Percentiles rank a stretch among this genome's conserved stretches.
phyloP scores from a whole-genome alignment of 768 basidiomycete species.

The Aureoboletus auriporus region DNA sequence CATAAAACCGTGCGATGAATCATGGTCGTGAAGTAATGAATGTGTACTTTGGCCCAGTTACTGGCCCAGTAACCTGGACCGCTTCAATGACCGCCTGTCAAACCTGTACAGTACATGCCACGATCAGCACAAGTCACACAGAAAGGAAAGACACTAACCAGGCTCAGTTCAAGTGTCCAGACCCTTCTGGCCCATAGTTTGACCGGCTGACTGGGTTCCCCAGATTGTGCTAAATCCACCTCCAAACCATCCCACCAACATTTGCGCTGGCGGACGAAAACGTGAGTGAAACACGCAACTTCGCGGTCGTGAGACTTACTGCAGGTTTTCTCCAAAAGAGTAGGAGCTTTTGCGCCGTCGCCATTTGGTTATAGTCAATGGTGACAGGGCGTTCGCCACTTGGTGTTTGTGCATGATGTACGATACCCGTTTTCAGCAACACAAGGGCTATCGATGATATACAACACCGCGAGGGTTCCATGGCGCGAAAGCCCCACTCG shows the following conservation, averaged over 20 bases:
- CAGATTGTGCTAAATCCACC: constrained; percentile 68
- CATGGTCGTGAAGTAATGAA: constrained; percentile 16
- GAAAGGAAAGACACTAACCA: constrained; percentile 48
- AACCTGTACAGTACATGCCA: constrained; percentile 11
- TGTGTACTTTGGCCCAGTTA: neutral
- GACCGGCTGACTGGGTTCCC: constrained; percentile 50
- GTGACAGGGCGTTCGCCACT: constrained; percentile 69
- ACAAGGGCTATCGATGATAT: constrained; percentile 98
- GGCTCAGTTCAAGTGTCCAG: constrained; percentile 95
- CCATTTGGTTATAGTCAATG: constrained; percentile 90
- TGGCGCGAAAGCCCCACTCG: constrained; percentile 94
- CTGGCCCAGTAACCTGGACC: neutral
- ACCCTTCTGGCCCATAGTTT: constrained; percentile 97
- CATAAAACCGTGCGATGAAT: constrained; percentile 15
- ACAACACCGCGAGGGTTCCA: constrained; percentile 94
- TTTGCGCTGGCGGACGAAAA: constrained; percentile 65
- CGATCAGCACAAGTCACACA: neutral
- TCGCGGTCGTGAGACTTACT: constrained; percentile 47
- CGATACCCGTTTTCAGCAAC: constrained; percentile 93
- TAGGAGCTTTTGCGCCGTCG: constrained; percentile 93
- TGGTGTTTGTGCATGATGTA: constrained; percentile 52
- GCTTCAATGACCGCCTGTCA: constrained; percentile 6
- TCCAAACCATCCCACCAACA: constrained; percentile 99
- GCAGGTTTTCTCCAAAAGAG: constrained; percentile 99
- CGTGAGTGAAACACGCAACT: neutral